Base-by-base conservation (phyloP, 306 rosid genomes). In the Vigna reflexopilosa region DNA sequence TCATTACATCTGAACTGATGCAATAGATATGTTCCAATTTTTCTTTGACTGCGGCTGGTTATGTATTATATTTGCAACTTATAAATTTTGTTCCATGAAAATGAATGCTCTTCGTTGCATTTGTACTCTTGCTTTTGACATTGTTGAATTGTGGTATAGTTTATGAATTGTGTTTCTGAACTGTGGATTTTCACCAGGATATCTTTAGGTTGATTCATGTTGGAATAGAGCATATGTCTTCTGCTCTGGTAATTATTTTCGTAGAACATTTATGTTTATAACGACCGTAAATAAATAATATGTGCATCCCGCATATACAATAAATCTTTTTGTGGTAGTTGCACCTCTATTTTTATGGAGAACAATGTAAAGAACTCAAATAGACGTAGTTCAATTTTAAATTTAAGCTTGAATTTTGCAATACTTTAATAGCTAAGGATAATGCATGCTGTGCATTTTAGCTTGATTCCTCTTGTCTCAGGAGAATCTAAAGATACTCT, bases 381-480 rank as follows among this genome's bases (percentile, higher is more conserved):
- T 63, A 36, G 30, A 38, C 11, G 3, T 64, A 36, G 26, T 15
- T 64, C 49, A 36, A 36, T 64, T 36, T 16, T 64, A 36, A 36
- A 10, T n/a, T 34, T 61, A 61, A 30, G 30, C 44, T 34, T 34
- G 14, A 34, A 45, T 62, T 62, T 62, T 62, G 68, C 5, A 61
- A 30, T 24, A 61, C 20, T 42, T 3, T 7, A 7, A 15, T 32
- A 32, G 67, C 45, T 30, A 30, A 30, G 4, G 32, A 30, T 3
- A 30, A 30, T 30, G 5, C 5, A 30, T 30, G 32, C 32, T 30
- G 32, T 30, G 32, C 32, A 30, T 30, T 30, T 30, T 3, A 30
- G 97, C 78, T 67, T 91, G 82, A 79, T 66, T 75, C 77, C 88
- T 20, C 88, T 24, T 49, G 83, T 86, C 75, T 38, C 88, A 24